A percentile compares a stretch with the other conserved stretches of the same genome.
phyloP scores from a whole-genome alignment of 2,329 filamentous ascomycete genomes.

The Epichloe typhina region DNA sequence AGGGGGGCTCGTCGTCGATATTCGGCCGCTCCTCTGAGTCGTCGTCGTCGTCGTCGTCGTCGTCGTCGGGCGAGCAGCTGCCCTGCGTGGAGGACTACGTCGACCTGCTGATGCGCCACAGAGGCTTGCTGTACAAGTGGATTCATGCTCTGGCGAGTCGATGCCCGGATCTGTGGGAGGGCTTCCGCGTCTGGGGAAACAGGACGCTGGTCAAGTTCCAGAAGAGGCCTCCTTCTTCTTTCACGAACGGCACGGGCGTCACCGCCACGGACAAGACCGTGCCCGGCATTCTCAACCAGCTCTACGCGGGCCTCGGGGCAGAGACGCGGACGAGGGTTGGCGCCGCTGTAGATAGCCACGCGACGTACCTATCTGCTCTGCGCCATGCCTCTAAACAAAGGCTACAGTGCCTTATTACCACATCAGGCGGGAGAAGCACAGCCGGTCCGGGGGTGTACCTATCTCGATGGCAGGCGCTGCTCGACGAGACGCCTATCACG shows the following conservation, averaged over 20 bases:
- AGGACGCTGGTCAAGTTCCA: slow-evolving; percentile 44
- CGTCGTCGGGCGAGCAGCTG: slow-evolving; percentile 9
- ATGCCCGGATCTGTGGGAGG: slow-evolving; percentile 50
- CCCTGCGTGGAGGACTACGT: slow-evolving; percentile 64
- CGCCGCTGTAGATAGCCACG: slow-evolving; percentile 44
- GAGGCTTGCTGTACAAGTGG: slow-evolving; percentile 52
- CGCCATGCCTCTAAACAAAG: slow-evolving; percentile 38
- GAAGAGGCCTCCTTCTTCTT: slow-evolving; percentile 2
- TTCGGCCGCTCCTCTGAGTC: background rate
- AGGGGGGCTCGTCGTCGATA: slow-evolving; percentile 12
- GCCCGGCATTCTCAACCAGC: slow-evolving; percentile 23
- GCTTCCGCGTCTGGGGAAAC: slow-evolving; percentile 49
- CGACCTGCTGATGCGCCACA: slow-evolving; percentile 49
- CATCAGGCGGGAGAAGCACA: slow-evolving; percentile 21
- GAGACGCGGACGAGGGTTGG: slow-evolving; percentile 33
- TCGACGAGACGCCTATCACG: slow-evolving; percentile 58
- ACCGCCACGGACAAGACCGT: slow-evolving; percentile 12
- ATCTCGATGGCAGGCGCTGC: slow-evolving; percentile 55
- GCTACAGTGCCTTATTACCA: slow-evolving; percentile 43
- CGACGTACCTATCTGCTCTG: slow-evolving; percentile 43
- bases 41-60: background rate
- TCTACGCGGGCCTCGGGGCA: slow-evolving; percentile 33
- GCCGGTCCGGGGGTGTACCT: slow-evolving; percentile 61
- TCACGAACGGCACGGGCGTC: too few species aligned
- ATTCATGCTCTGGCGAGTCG: slow-evolving; percentile 56